phyloP scores from a whole-genome alignment of 2,329 filamentous ascomycete species.

The Diplodia seriata region DNA sequence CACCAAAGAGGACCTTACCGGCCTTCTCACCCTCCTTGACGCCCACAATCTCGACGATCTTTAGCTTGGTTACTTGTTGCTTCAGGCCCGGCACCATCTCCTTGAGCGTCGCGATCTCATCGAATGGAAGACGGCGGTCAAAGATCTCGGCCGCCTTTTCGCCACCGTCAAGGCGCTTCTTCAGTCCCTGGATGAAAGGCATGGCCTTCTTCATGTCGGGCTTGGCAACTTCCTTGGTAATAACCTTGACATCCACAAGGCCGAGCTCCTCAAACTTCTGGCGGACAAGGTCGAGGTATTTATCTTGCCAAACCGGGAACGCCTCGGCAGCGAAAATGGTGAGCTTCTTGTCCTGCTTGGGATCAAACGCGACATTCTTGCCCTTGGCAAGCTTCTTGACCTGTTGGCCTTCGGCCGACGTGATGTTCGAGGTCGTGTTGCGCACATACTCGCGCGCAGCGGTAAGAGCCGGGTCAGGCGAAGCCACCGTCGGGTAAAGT shows the following conservation, averaged over 20 bases:
- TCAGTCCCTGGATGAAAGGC: constrained; percentile 90
- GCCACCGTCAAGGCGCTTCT: constrained; percentile 75
- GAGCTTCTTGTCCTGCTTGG: constrained; percentile 89
- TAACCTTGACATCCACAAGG: constrained; percentile 79
- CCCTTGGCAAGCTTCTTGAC: constrained; percentile 93
- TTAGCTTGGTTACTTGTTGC: constrained; percentile 73
- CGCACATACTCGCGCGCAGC: constrained; percentile 85
- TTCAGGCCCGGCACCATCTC: constrained; percentile 83
- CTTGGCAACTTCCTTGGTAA: constrained; percentile 81
- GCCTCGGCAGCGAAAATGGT: constrained; percentile 81
- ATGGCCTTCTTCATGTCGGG: constrained; percentile 97
- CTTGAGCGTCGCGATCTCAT: constrained; percentile 76
- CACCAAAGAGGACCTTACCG: constrained; percentile 62
- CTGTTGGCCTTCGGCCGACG: constrained; percentile 80
- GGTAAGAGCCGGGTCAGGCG: constrained; percentile 70
- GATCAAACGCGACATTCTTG: constrained; percentile 84
- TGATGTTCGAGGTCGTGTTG: constrained; percentile 76
- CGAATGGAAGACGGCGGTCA: constrained; percentile 83
- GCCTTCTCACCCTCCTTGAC: constrained; percentile 75
- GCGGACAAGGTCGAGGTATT: constrained; percentile 81
- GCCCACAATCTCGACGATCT: constrained; percentile 72
- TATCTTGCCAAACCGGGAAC: constrained; percentile 90
- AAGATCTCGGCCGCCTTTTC: constrained; percentile 76
- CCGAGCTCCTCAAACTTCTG: constrained; percentile 70
- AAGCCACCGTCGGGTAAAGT: constrained; percentile 73